A percentile compares a stretch with the other conserved stretches of the same genome.
Conservation (phyloP, 1,284 basidiomycete genomes). For the Leccinum colubrinum region DNA sequence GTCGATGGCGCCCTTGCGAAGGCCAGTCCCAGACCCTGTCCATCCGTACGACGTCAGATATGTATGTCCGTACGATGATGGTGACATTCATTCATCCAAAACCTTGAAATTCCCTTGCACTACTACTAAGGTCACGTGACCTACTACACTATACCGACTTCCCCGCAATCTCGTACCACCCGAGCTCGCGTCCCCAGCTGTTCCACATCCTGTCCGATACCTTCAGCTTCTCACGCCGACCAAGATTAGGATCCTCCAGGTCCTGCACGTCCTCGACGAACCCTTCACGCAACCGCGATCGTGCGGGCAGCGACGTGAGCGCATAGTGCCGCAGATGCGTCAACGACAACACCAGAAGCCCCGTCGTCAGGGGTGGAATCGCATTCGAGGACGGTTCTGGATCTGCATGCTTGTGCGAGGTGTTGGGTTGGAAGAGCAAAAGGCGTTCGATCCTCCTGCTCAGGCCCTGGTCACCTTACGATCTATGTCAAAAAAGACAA, state of each 20-base stretch:
- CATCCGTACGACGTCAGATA: conserved; percentile 86
- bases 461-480: conserved; percentile 5
- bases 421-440: conserved; percentile 49
- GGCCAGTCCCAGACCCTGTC: conserved; percentile 78
- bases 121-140: background rate
- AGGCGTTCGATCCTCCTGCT: conserved; percentile 73
- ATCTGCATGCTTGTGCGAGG: conserved; percentile 11
- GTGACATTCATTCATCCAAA: background rate
- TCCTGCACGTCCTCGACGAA: conserved; percentile 87
- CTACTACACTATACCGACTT: background rate
- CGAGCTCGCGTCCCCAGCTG: conserved; percentile 69
- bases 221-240: conserved; percentile 66
- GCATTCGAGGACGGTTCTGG: conserved; percentile 16
- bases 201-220: conserved; percentile 92
- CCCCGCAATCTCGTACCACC: conserved; percentile 43
- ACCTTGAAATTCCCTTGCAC: background rate
- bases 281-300: conserved; percentile 64
- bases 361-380: conserved; percentile 61
- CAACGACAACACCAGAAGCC: conserved; percentile 72
- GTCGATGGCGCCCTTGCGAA: conserved; percentile 64
- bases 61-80: conserved; percentile 48
- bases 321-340: conserved; percentile 66
- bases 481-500: background rate
- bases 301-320: conserved; percentile 49
- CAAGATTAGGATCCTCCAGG: conserved; percentile 73